Conservation (phyloP, 495 filamentous ascomycete species). For the Aspergillus wentii region DNA sequence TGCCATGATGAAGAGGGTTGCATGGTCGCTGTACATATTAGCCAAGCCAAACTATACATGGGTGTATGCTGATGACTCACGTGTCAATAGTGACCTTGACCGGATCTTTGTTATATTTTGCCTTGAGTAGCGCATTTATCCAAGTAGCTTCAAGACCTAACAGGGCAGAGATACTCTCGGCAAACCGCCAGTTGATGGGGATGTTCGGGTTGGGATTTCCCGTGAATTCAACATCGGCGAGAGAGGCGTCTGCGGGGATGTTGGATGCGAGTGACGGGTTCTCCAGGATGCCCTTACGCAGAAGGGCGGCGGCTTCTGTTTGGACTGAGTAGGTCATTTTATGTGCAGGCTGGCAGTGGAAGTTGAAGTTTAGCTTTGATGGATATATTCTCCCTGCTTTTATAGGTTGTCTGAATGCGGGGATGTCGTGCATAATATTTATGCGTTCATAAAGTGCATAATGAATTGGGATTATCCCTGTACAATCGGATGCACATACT, state of each 20-base stretch:
- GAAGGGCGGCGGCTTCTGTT: background rate
- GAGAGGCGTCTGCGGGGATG: background rate
- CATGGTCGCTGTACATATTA: slow-evolving; percentile 16
- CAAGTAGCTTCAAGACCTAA: slow-evolving; percentile 57
- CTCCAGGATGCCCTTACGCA: slow-evolving; percentile 6
- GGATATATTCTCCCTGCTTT: no score
- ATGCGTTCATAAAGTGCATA: no score
- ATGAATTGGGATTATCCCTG: no score
- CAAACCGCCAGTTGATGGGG: slow-evolving; percentile 44
- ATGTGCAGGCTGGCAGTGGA: no score
- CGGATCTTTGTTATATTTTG: slow-evolving; percentile 24
- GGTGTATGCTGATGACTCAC: slow-evolving; percentile 31
- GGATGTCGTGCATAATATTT: no score
- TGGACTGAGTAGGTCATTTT: slow-evolving; percentile 8
- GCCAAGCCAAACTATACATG: background rate
- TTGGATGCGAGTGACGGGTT: slow-evolving; percentile 8
- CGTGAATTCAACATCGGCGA: slow-evolving; percentile 3
- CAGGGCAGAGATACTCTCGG: slow-evolving; percentile 52
- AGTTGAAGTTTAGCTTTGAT: no score
- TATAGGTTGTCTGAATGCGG: no score
- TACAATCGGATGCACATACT: no score
- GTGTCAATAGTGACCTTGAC: slow-evolving; percentile 44
- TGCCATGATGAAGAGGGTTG: slow-evolving; percentile 35
- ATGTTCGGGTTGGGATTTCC: slow-evolving; percentile 5
- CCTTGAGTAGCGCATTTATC: slow-evolving; percentile 47